Evolutionary conservation across 139 green algal genomes (phyloP).

Genomic region (Picochlorum sp.): DNA sequence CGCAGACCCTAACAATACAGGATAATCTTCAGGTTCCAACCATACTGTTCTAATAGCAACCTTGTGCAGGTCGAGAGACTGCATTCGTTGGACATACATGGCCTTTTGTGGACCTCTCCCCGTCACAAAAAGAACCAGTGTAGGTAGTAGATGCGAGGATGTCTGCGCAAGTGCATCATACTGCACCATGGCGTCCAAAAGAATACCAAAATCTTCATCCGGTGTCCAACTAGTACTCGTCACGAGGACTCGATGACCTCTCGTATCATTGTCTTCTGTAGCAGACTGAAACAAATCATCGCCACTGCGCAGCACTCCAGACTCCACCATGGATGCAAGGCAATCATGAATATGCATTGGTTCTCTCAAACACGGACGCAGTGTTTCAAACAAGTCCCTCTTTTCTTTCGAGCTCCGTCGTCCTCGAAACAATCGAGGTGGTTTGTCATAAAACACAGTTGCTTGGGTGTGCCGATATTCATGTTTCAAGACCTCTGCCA

Average conservation of each 20-base stretch:
- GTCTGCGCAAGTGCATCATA: conserved; percentile 17
- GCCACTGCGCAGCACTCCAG: conserved; percentile 17
- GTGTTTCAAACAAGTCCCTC: too few relatives aligned
- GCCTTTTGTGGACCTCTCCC: conserved; percentile 75
- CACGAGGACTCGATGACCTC: conserved; percentile 74
- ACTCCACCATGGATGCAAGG: conserved; percentile 7
- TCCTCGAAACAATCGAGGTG: conserved; percentile 27
- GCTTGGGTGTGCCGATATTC: conserved; percentile 57
- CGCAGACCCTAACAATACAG: conserved; percentile 69
- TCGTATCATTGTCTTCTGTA: conserved; percentile 4
- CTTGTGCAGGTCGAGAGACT: conserved; percentile 46
- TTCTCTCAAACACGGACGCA: too few relatives aligned
- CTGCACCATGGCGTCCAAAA: conserved; percentile 61
- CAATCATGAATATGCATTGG: conserved; percentile 28
- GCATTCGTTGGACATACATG: conserved; percentile 57
- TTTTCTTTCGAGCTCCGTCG: too few relatives aligned
- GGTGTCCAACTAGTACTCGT: conserved; percentile 94
- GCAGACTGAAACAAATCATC: not conserved
- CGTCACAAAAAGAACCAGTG: conserved; percentile 45
- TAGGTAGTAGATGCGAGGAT: conserved; percentile 3
- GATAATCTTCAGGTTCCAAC: conserved; percentile 88
- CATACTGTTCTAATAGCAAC: conserved; percentile 81
- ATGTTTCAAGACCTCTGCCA: conserved; percentile 61
- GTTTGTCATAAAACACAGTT: conserved; percentile 81
- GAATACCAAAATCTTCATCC: conserved; percentile 93